Base-by-base conservation (phyloP, 192 early-diverging fungal species). In the Coemansia sp. region DNA sequence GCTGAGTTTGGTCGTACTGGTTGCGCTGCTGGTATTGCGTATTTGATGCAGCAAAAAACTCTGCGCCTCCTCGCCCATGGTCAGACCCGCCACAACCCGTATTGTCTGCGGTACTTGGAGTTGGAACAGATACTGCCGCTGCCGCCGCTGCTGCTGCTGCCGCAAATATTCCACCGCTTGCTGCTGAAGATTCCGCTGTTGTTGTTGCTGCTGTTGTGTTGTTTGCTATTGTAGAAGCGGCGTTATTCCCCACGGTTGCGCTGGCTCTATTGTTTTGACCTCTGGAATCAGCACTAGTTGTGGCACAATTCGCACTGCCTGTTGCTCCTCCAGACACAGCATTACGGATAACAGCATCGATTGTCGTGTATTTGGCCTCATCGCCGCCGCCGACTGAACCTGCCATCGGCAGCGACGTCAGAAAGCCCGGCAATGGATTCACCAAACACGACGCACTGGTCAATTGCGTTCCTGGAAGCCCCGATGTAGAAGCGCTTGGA, bases 371-470 rank as follows among this genome's bases (percentile, higher is more conserved):
- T 50, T 74, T 80, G 54, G 74, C 38, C 17, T 17, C 53, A 13
- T 67, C 70, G 31, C 45, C 45, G 3, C 45, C 45, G 4, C n/a
- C 52, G 0, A 64, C 53, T 1, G 64, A 41, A 2, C 30, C 62
- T 4, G 59, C 44, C 57, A 67, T 57, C 6, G 74, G 77, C 44
- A 80, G 53, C 38, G 72, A 67, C 15, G 77, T 71, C n/a, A 80
- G 29, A 19, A 80, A 71, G 29, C 62, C 63, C 17, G 77, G 77
- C 44, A 80, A 23, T 13, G 77, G 58, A 56, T 71, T 65, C 11
- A 61, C 70, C 53, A 80, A 27, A 4, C 69, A 56, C 4, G 40
- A 50, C n/a, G 30, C 53, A 28, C 20, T 55, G 52, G 42, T 48
- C 59, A 42, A n/a, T 20, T 23, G 37, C 37, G 50, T 74, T 67